Conservation (phyloP, 345 rosid species). For the Pelargonium nanum region DNA sequence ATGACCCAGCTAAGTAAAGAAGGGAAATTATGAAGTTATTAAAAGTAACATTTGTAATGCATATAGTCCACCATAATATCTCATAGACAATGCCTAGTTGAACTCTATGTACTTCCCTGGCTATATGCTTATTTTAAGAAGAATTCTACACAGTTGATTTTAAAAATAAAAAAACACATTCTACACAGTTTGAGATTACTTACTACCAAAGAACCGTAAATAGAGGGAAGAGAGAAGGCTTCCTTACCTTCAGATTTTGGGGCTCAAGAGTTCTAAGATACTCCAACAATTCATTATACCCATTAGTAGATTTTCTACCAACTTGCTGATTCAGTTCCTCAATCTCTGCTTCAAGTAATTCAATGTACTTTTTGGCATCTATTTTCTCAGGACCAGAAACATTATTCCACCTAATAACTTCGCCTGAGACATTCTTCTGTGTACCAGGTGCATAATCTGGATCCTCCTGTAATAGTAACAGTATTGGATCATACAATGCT, state of each 20-base stretch:
- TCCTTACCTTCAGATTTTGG: conserved; percentile 78
- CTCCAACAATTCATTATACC: conserved; percentile 77
- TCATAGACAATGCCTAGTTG: neutral
- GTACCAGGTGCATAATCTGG: conserved; percentile 88
- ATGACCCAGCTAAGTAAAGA: neutral
- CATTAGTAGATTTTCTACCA: conserved; percentile 50
- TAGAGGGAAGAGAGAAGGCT: neutral
- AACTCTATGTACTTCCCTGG: too few relatives aligned
- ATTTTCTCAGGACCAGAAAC: conserved; percentile 82
- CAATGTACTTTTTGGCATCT: conserved; percentile 82
- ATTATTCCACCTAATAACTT: conserved; percentile 85
- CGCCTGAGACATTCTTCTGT: conserved; percentile 88
- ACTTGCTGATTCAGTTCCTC: conserved; percentile 79
- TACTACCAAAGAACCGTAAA: neutral
- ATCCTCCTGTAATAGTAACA: conserved; percentile 31
- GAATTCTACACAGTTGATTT: too few relatives aligned
- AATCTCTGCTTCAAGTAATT: conserved; percentile 89
- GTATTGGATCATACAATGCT: neutral
- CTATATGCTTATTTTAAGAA: too few relatives aligned
- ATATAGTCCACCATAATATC: neutral
- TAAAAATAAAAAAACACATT: too few relatives aligned
- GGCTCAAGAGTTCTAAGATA: conserved; percentile 88
- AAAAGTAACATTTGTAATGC: neutral
- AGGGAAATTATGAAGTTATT: neutral
- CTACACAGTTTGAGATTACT: too few relatives aligned